Evolutionary conservation across 2,329 filamentous ascomycete genomes (phyloP).

Genomic region (Arthrobotrys conoides): DNA sequence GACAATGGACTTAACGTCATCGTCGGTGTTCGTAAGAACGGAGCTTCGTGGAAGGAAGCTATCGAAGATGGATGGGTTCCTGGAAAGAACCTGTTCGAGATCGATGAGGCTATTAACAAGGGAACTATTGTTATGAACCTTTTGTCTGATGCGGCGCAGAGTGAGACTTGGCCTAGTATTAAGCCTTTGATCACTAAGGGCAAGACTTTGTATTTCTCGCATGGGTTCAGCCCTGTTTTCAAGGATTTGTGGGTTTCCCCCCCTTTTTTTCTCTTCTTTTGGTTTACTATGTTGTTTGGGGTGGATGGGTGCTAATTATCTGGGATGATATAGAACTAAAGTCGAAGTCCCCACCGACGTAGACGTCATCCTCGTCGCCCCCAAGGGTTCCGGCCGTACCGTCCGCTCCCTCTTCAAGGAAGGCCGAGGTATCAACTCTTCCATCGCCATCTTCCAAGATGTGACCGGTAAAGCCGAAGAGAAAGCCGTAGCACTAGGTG

Average conservation of each 20-base stretch:
- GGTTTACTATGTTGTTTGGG: not conserved
- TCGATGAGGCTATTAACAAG: slow-evolving; percentile 93
- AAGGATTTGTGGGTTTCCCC: slow-evolving; percentile 77
- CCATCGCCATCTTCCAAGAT: slow-evolving; percentile 97
- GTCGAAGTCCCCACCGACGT: slow-evolving; percentile 96
- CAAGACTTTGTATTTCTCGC: slow-evolving; percentile 99
- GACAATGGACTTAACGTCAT: slow-evolving; percentile 99
- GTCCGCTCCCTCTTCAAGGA: slow-evolving; percentile 99
- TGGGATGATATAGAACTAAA: slow-evolving; percentile 76
- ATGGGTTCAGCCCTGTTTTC: slow-evolving; percentile 99
- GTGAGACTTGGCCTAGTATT: slow-evolving; percentile 97
- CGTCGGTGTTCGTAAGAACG: slow-evolving; percentile 97
- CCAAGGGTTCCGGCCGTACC: slow-evolving; percentile 98
- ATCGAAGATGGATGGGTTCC: slow-evolving; percentile 97
- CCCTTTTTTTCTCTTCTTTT: not conserved
- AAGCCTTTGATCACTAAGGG: slow-evolving; percentile 99
- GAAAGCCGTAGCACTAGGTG: slow-evolving; percentile 96
- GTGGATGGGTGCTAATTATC: slow-evolving; percentile 15
- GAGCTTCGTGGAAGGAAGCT: slow-evolving; percentile 98
- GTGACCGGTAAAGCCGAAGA: slow-evolving; percentile 98
- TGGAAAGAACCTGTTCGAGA: slow-evolving; percentile 98
- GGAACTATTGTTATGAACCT: slow-evolving; percentile 99
- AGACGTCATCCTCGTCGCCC: slow-evolving; percentile 98
- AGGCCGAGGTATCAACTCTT: slow-evolving; percentile 99
- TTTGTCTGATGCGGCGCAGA: slow-evolving; percentile 96